These are phyloP conservation scores for Pleurotus salmoneostramineus DNA, from an alignment of 768 basidiomycete species.

Conservation along the genomic window DNA sequence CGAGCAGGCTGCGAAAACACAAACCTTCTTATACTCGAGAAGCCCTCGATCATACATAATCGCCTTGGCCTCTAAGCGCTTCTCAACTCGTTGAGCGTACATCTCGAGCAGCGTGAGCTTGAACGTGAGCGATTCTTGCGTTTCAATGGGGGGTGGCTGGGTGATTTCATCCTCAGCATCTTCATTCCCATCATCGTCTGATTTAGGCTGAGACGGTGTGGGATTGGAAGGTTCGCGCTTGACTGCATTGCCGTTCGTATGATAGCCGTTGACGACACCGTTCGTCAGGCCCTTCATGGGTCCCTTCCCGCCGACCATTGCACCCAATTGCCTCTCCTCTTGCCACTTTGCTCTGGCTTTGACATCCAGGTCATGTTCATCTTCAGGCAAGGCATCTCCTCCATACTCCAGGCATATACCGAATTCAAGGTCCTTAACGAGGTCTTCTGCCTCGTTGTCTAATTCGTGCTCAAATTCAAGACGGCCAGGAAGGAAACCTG, in stretches of 20 bases:
- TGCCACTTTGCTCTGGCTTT: slow-evolving; percentile 50
- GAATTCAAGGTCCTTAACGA: slow-evolving; percentile 95
- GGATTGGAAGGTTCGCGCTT: slow-evolving; percentile 24
- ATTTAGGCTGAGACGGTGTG: slow-evolving; percentile 21
- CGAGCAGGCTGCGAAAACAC: neutral
- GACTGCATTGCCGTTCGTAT: slow-evolving; percentile 14
- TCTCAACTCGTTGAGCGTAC: slow-evolving; percentile 86
- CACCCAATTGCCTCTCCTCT: slow-evolving; percentile 33
- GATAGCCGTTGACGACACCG: slow-evolving; percentile 41
- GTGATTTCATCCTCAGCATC: slow-evolving; percentile 54
- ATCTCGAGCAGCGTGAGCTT: slow-evolving; percentile 89
- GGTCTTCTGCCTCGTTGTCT: slow-evolving; percentile 94
- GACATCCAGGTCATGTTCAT: slow-evolving; percentile 74
- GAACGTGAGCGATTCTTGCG: slow-evolving; percentile 76
- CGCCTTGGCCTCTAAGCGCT: slow-evolving; percentile 79
- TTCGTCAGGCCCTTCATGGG: slow-evolving; percentile 38
- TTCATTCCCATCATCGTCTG: slow-evolving; percentile 45
- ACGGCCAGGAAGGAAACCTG: slow-evolving; percentile 92
- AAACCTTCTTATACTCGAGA: slow-evolving; percentile 91
- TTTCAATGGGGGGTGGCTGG: slow-evolving; percentile 79
- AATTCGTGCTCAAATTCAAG: slow-evolving; percentile 97
- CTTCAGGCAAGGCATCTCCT: slow-evolving; percentile 77
- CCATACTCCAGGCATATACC: slow-evolving; percentile 84
- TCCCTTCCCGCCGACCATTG: slow-evolving; percentile 27
- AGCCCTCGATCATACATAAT: slow-evolving; percentile 91